phyloP scores from a whole-genome alignment of 176 grass and related monocot species.

The Avena atlantica region DNA sequence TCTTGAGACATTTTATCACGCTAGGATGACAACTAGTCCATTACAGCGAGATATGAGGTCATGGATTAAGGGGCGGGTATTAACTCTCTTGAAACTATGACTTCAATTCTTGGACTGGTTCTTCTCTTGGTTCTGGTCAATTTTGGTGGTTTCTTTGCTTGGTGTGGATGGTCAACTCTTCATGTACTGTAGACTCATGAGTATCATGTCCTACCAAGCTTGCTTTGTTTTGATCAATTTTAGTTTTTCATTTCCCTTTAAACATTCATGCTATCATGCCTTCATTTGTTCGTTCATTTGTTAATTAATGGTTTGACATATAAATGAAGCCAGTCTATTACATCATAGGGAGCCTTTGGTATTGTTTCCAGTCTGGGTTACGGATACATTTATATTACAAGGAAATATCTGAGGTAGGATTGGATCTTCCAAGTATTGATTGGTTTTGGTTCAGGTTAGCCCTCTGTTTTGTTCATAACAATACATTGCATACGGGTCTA shows the following conservation, averaged over 20 bases:
- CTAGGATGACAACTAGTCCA: background rate
- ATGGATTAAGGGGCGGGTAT: background rate
- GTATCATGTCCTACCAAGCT: background rate
- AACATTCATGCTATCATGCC: background rate
- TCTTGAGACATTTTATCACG: background rate
- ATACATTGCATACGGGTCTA: background rate
- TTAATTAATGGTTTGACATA: slow-evolving; percentile 7
- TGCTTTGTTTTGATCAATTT: background rate
- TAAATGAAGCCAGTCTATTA: background rate
- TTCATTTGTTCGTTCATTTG: background rate
- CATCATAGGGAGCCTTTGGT: background rate
- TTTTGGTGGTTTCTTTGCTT: slow-evolving; percentile 22
- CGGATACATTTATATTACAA: background rate
- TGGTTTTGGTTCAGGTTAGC: slow-evolving; percentile 13
- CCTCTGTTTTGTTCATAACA: background rate
- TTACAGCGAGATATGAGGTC: slow-evolving; percentile 9
- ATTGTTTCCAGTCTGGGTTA: background rate
- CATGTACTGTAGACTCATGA: background rate
- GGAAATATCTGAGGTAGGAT: background rate
- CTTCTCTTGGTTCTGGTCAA: slow-evolving; percentile 24
- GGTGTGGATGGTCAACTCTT: background rate
- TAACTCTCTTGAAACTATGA: slow-evolving; percentile 17
- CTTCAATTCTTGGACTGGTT: slow-evolving; percentile 17
- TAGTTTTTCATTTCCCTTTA: background rate
- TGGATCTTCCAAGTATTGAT: background rate